These are phyloP conservation scores for Coemansia reversa DNA, from an alignment of 192 early-diverging fungal species.

Conservation along the genomic window DNA sequence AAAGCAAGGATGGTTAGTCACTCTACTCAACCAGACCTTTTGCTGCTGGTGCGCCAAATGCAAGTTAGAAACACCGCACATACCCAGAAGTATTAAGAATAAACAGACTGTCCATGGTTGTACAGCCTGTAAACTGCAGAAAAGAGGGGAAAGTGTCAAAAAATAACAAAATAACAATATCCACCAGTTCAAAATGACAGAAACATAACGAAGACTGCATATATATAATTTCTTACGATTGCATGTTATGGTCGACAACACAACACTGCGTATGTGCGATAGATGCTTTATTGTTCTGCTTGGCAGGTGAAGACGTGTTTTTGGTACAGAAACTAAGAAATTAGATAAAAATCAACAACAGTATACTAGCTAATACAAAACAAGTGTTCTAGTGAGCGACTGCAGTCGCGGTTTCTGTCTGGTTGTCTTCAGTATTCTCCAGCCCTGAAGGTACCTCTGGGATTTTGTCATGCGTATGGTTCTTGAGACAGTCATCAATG, in stretches of 20 bases:
- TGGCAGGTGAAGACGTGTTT: too few relatives aligned
- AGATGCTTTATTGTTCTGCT: too few relatives aligned
- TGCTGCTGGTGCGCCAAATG: background rate
- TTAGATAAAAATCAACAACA: too few relatives aligned
- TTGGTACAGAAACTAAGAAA: too few relatives aligned
- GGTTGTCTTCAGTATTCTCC: background rate
- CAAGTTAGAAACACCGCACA: background rate
- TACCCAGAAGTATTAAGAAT: conserved; percentile 68
- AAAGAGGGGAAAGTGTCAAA: too few relatives aligned
- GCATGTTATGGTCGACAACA: too few relatives aligned
- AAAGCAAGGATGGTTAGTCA: background rate
- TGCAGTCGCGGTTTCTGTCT: background rate
- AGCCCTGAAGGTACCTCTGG: conserved; percentile 9
- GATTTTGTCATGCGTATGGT: conserved; percentile 32
- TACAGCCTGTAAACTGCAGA: background rate
- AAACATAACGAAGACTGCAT: too few relatives aligned
- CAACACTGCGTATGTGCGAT: too few relatives aligned
- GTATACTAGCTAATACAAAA: too few relatives aligned
- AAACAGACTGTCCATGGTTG: conserved; percentile 68
- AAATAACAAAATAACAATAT: too few relatives aligned
- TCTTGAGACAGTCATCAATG: conserved; percentile 40
- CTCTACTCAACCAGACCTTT: background rate
- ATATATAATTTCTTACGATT: too few relatives aligned
- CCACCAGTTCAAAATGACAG: too few relatives aligned
- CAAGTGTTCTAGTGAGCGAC: background rate